Evolutionary conservation across 169 alveolate genomes (phyloP).

Genomic region (Theileria parva): DNA sequence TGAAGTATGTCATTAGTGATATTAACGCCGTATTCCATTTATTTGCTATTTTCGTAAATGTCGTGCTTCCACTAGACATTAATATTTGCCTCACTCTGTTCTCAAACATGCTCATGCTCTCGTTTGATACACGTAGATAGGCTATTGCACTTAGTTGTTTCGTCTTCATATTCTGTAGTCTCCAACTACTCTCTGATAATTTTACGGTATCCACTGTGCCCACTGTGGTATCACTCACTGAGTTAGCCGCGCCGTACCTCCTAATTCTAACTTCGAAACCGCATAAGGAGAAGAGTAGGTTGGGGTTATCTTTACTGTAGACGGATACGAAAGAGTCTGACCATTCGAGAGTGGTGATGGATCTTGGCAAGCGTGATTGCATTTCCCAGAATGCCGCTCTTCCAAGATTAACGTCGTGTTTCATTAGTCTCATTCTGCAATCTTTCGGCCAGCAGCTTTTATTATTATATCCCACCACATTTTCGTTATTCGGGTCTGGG

Average conservation of each 20-base stretch:
- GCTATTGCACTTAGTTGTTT: constrained; percentile 99
- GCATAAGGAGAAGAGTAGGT: constrained; percentile 95
- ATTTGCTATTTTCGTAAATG: constrained; percentile 99
- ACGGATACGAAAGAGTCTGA: constrained; percentile 96
- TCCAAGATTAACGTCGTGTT: constrained; percentile 97
- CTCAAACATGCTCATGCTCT: constrained; percentile 94
- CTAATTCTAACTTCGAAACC: constrained; percentile 97
- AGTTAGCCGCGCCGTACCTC: constrained; percentile 66
- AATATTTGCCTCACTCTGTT: constrained; percentile 96
- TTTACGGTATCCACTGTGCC: background rate
- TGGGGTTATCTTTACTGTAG: constrained; percentile 98
- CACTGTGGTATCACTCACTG: constrained; percentile 38
- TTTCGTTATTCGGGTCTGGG: constrained; percentile 99
- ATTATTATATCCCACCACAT: constrained; percentile 97
- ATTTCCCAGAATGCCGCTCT: constrained; percentile 99
- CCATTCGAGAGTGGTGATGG: constrained; percentile 97
- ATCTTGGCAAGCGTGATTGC: constrained; percentile 98
- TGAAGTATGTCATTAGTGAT: constrained; percentile 97
- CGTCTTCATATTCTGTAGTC: constrained; percentile 94
- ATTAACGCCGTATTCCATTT: constrained; percentile 99
- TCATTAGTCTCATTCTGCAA: constrained; percentile 98
- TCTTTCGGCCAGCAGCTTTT: constrained; percentile 99
- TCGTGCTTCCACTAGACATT: constrained; percentile 98
- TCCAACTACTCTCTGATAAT: constrained; percentile 95
- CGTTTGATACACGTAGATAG: constrained; percentile 97